These are phyloP conservation scores for Neonectria punicea DNA, from an alignment of 2,329 filamentous ascomycete genomes.

Conservation along the genomic window DNA sequence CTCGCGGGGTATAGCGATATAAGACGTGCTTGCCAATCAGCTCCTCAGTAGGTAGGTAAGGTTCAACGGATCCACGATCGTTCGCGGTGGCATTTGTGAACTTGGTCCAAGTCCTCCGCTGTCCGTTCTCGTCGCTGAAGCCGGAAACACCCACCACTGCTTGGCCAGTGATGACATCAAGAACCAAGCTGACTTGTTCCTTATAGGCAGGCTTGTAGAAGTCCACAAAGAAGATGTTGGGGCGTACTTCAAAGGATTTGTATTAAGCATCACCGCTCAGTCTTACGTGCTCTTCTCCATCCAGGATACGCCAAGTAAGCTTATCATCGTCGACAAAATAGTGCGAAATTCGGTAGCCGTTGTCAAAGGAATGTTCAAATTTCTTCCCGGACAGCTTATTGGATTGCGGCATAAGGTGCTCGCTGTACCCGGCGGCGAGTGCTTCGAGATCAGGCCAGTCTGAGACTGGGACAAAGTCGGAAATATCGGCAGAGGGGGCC, in stretches of 20 bases:
- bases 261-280: constrained; percentile 13
- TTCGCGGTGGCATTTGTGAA: constrained; percentile 18
- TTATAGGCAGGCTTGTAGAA: constrained; percentile 28
- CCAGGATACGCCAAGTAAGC: no score
- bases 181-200: constrained; percentile 21
- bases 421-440: no score
- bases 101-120: constrained; percentile 22
- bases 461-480: no score
- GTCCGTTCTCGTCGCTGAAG: constrained; percentile 7
- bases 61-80: not conserved
- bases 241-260: constrained; percentile 25
- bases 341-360: no score
- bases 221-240: constrained; percentile 28
- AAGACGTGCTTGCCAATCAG: constrained; percentile 30
- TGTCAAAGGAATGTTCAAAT: no score
- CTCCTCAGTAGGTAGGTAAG: constrained; percentile 17
- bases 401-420: no score
- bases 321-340: no score
- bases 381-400: no score
- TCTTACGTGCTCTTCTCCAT: not conserved
- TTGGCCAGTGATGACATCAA: constrained; percentile 6
- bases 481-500: no score
- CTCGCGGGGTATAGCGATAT: constrained; percentile 22
- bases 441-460: no score
- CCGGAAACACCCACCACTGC: constrained; percentile 16